A percentile compares a stretch with the other conserved stretches of the same genome.
phyloP scores from a whole-genome alignment of 2,329 filamentous ascomycete genomes.

The Colletotrichum chlorophyti region DNA sequence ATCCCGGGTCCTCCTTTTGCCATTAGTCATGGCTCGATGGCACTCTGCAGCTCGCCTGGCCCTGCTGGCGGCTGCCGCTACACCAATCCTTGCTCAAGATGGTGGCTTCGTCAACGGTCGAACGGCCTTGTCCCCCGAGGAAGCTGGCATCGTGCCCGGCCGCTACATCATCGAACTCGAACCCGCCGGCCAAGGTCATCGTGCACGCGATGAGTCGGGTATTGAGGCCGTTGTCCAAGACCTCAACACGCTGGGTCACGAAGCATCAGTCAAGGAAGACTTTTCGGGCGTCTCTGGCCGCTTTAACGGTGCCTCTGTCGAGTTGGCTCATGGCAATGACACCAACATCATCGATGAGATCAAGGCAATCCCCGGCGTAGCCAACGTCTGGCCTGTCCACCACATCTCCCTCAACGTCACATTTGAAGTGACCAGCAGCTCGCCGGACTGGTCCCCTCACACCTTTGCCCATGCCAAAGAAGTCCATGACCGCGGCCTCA shows the following conservation, averaged over 20 bases:
- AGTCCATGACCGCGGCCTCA: slow-evolving; percentile 30
- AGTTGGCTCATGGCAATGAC: slow-evolving; percentile 12
- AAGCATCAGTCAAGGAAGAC: slow-evolving; percentile 20
- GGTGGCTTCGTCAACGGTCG: slow-evolving; percentile 8
- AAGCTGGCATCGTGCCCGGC: not conserved
- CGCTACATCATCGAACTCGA: slow-evolving; percentile 24
- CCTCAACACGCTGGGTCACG: slow-evolving; percentile 19
- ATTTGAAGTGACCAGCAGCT: slow-evolving; percentile 16
- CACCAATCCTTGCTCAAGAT: not conserved
- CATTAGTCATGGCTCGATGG: slow-evolving; percentile 15
- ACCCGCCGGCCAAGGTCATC: not conserved
- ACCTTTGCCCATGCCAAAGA: slow-evolving; percentile 26
- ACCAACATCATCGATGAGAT: slow-evolving; percentile 21
- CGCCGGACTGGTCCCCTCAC: slow-evolving; percentile 30
- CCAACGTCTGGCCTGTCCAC: slow-evolving; percentile 16
- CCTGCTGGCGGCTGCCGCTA: not conserved
- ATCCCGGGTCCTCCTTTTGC: too few relatives aligned
- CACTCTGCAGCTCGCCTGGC: not conserved
- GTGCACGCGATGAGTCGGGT: slow-evolving; percentile 9
- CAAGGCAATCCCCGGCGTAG: slow-evolving; percentile 18
- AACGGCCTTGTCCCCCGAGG: not conserved
- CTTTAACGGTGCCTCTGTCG: slow-evolving; percentile 21
- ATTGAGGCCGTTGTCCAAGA: slow-evolving; percentile 10
- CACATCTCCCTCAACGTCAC: slow-evolving; percentile 29
- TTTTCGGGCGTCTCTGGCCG: slow-evolving; percentile 17